Evolutionary conservation across 2,329 filamentous ascomycete species (phyloP).

Genomic region (Aspergillus ustus): DNA sequence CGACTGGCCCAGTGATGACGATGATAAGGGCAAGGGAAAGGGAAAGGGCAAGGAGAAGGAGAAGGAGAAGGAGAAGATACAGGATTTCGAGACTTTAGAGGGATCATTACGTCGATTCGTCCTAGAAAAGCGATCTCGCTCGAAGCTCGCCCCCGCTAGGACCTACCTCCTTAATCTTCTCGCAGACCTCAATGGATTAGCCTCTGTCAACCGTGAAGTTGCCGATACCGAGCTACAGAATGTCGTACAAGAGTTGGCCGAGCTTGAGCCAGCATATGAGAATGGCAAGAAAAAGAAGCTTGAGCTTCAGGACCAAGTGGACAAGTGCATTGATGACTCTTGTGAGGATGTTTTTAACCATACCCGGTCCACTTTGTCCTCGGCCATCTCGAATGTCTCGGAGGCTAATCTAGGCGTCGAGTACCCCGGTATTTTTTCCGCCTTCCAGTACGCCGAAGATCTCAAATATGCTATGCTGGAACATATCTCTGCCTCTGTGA

Average conservation of each 20-base stretch:
- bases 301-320: constrained; percentile 80
- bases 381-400: constrained; percentile 77
- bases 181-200: constrained; percentile 81
- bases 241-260: constrained; percentile 76
- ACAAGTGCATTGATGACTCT: constrained; percentile 80
- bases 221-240: constrained; percentile 83
- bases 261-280: constrained; percentile 84
- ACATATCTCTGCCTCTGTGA: constrained; percentile 79
- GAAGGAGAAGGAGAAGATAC: constrained; percentile 84
- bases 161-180: constrained; percentile 95
- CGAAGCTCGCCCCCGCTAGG: constrained; percentile 92
- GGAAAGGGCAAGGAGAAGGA: constrained; percentile 77
- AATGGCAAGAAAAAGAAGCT: constrained; percentile 78
- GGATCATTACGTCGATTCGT: constrained; percentile 89
- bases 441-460: constrained; percentile 91
- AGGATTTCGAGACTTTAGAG: constrained; percentile 89
- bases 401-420: constrained; percentile 78
- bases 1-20: constrained; percentile 40
- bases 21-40: constrained; percentile 60
- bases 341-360: constrained; percentile 85
- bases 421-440: constrained; percentile 83
- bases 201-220: constrained; percentile 84
- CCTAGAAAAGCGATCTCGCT: constrained; percentile 90
- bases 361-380: constrained; percentile 74
- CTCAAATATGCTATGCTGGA: constrained; percentile 90